Evolutionary conservation across 306 rosid species (phyloP), one percentile per base, ranked within the genome.

Genomic region (Oxytropis ochrocephala): DNA sequence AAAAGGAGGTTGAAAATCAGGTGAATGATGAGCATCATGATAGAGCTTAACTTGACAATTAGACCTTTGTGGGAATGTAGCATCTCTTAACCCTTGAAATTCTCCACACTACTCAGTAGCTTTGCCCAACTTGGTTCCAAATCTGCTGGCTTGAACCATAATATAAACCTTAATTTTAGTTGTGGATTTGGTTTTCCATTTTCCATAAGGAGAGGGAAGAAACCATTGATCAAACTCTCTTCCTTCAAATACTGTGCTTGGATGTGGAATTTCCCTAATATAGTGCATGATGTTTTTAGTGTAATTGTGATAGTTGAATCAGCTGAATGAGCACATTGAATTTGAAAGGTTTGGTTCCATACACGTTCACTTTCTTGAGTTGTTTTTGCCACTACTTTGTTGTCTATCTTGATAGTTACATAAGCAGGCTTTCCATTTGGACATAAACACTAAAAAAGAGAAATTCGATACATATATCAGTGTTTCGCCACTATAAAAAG

Each of bases 281-380:
- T 69, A 41, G 87, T 62, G 7, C 85, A 85, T 59, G 89, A 16
- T 32, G 97, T 88, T 83, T 81, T 87, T 75, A 94, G 53, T 33
- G 92, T 81, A 14, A 94, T 75, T 27, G 88, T 84, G 75, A 94
- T 78, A 0, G 50, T 73, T 42, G 96, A 85, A 67, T 82, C 85
- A 19, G 66, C 44, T 57, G 86, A 81, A 80, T 94, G 84, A 49
- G 95, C 99, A 70, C 97, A 91, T 0, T 68, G 86, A 81, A 94
- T 83, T 66, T 80, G 92, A 75, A 91, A 91, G 68, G 95, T 91
- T 66, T 91, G 96, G 78, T 94, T 91, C 99, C 99, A 94, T 0
- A 91, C 82, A 4, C 95, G 92, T 42, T 85, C 95, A 0, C 27
- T 18, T 64, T 87, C 94, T 17, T 60, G 76, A n/a, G 79, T 87